Evolutionary conservation across 371 early-diverging fungal genomes (phyloP), one percentile per base, ranked within the genome.

Genomic region (Umbelopsis sp.): DNA sequence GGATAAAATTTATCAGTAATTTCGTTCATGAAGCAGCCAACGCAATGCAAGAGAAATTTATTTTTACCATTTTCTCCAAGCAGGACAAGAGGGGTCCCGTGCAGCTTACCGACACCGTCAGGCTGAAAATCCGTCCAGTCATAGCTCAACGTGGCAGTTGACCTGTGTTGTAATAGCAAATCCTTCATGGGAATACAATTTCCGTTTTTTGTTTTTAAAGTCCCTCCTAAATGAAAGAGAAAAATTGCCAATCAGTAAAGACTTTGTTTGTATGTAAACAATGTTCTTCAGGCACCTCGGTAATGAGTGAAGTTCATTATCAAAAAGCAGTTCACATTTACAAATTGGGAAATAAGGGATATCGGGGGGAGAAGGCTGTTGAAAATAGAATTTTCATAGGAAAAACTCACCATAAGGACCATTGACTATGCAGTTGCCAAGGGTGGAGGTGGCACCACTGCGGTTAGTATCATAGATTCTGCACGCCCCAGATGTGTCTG

Each of bases 361-460:
- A 4, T 57, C 32, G 53, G 32, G 12, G 53, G 57, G 35, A 25
- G 25, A 1, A 51, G n/a, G 5, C 0, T 29, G 57, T 8, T 10
- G 35, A 35, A 57, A 35, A 57, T 57, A 25, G 72, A 65, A 62
- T 70, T 29, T 10, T 29, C 69, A 69, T 6, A 9, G 50, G 24
- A 65, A 63, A 16, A 68, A 18, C 48, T 76, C 76, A 70, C 82
- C 83, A 74, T 82, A 87, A 16, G 88, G 88, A 50, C 80, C 78
- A 18, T 70, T 65, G 0, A 85, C 65, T 18, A 53, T 51, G 63
- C 84, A 83, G 9, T 63, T 50, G 25, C 74, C 71, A n/a, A 68
- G 66, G 0, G 69, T 63, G 14, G 12, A 37, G 9, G 72, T 71
- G 50, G 69, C 46, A 22, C 38, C 44, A 63, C 63, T 65, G 22